Evolutionary conservation across 1,284 basidiomycete species (phyloP), one percentile per base, ranked within the genome.

Genomic region (Microbotryum intermedium): DNA sequence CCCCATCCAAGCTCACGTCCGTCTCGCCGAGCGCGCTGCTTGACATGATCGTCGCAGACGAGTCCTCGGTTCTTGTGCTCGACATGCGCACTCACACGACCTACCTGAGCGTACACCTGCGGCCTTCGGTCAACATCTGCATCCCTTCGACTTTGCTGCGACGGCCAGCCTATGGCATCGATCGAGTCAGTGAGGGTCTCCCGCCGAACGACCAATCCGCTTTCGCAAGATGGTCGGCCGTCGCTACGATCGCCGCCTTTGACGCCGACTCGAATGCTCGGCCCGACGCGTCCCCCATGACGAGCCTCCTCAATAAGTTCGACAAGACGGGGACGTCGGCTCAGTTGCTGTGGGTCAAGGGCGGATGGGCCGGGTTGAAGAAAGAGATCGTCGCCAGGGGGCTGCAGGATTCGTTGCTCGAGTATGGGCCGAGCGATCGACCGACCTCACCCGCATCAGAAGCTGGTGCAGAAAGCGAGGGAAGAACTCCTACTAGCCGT

Each of bases 111-210:
- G 72, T 79, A 18, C 85, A 90, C 54, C 68, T 93, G 30, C 80
- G 80, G 30, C 71, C 77, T 47, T 86, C 92, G n/a, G 79, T 95
- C 64, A 90, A 90, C 47, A 82, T 97, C 59, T 90, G 89, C 50
- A 88, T 95, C 6, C 93, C 93, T 0, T 92, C 91, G 5, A 97
- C 93, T 0, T 83, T 97, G 28, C 85, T 98, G 71, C 90, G 90
- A 64, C 84, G 91, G 1, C 89, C 89, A 0, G 79, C 84, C 7
- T 93, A 90, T 76, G 84, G 85, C 28, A 80, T 92, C 10, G 78
- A 82, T 39, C 84, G 84, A 49, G 80, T 94, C 13, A 76, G 81
- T 2, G 82, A 83, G 28, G 90, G 91, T 84, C 80, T 94, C 20
- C 80, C 84, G 4, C 82, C 83, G 0, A 61, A 76, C 6, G 71